A percentile compares a stretch with the other conserved stretches of the same genome.
These are phyloP conservation scores for Cunninghamia lanceolata DNA, from an alignment of 75 land plant genomes.

Conservation along the genomic window DNA sequence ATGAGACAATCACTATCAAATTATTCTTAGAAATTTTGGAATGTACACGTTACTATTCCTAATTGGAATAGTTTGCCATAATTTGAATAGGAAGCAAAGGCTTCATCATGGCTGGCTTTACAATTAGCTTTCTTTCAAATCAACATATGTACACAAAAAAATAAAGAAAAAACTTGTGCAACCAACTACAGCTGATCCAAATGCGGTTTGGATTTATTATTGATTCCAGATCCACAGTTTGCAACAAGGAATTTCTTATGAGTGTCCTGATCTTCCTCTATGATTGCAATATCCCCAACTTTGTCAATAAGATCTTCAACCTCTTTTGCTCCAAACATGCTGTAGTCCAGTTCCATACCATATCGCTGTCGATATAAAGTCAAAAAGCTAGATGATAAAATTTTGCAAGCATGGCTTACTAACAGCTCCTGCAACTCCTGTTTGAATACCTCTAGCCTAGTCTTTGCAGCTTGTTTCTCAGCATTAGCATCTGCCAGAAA, in stretches of 20 bases:
- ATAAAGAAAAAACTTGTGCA: neutral
- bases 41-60: neutral
- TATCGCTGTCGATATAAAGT: constrained; percentile 66
- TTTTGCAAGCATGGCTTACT: constrained; percentile 68
- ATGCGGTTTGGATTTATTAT: neutral
- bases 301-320: constrained; percentile 68
- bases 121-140: neutral
- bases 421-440: constrained; percentile 81
- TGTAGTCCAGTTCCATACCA: constrained; percentile 41
- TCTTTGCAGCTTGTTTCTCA: constrained; percentile 15
- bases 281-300: constrained; percentile 64
- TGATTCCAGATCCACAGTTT: neutral
- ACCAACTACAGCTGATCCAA: neutral
- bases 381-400: constrained; percentile 42
- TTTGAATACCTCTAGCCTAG: constrained; percentile 47
- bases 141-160: neutral
- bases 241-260: constrained; percentile 48
- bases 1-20: neutral
- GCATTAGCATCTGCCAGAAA: constrained; percentile 2
- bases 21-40: neutral
- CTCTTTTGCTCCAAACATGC: constrained; percentile 49
- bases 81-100: neutral
- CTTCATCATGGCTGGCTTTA: neutral
- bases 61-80: neutral
- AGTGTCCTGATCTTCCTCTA: constrained; percentile 43